A percentile compares a stretch with the other conserved stretches of the same genome.
These are phyloP conservation scores for Millerago galiae DNA, from an alignment of 805 yeast genomes.

Conservation along the genomic window DNA sequence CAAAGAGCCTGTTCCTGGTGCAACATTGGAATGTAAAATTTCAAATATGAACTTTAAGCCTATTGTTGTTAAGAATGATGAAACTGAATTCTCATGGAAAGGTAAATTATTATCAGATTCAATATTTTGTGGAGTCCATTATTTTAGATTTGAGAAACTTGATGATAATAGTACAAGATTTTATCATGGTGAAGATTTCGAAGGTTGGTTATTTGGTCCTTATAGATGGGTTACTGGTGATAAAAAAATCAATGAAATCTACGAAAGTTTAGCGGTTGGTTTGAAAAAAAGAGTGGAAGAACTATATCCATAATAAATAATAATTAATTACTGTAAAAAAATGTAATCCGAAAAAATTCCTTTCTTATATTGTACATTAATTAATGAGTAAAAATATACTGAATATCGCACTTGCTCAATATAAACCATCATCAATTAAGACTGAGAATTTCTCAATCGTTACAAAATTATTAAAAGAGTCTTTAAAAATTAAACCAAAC, in stretches of 20 bases:
- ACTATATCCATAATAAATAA: neutral
- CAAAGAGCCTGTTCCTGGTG: neutral
- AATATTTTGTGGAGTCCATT: conserved; percentile 3
- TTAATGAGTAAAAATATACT: conserved; percentile 23
- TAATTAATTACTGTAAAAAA: too few relatives aligned
- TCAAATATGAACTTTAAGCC: neutral
- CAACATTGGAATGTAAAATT: neutral
- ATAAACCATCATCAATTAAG: conserved; percentile 67
- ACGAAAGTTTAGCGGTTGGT: conserved; percentile 1
- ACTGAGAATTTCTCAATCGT: conserved; percentile 65
- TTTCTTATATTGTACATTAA: neutral
- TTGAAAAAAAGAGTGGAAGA: conserved; percentile 5
- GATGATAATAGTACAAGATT: conserved; percentile 1
- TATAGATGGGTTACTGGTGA: neutral
- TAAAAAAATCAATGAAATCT: neutral
- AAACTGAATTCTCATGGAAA: conserved; percentile 5
- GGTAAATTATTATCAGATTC: neutral
- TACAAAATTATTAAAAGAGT: conserved; percentile 49
- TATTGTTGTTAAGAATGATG: neutral
- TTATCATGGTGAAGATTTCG: conserved; percentile 4
- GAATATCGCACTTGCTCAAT: conserved; percentile 76
- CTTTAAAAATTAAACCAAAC: conserved; percentile 47
- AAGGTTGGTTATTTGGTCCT: conserved; percentile 1
- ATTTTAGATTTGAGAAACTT: conserved; percentile 5
- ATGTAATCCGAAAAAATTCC: too few relatives aligned